phyloP scores from a whole-genome alignment of 257 asterid species.

The Solanum tarijense region DNA sequence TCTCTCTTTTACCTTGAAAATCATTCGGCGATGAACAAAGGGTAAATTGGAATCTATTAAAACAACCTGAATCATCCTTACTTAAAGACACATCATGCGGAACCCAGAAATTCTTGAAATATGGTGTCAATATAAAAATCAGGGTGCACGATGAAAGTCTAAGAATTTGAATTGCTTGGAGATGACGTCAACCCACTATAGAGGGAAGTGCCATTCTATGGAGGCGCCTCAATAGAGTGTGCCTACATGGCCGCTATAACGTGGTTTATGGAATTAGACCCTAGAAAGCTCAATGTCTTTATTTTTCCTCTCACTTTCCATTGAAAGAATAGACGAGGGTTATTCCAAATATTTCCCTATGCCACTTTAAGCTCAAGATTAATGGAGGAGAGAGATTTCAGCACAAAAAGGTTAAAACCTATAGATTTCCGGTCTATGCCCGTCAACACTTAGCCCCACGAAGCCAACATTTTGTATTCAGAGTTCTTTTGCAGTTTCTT shows the following conservation, averaged over 20 bases:
- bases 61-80: too few species aligned
- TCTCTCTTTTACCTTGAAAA: background rate
- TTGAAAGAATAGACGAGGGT: background rate
- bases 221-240: background rate
- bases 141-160: background rate
- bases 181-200: background rate
- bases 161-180: fast-evolving
- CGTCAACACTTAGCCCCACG: too few species aligned
- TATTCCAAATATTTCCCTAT: background rate
- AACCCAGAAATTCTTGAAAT: background rate
- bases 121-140: background rate
- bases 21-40: background rate
- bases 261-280: background rate
- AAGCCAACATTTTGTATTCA: too few species aligned
- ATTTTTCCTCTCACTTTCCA: background rate
- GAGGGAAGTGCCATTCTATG: background rate
- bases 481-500: too few species aligned
- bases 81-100: background rate
- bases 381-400: too few species aligned
- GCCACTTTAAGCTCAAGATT: too few species aligned
- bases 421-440: too few species aligned
- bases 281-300: background rate
- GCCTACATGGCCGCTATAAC: background rate
- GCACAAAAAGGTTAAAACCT: too few species aligned
- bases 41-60: background rate